Evolutionary conservation across 495 filamentous ascomycete species (phyloP).

Genomic region (Ramalina peruviana): DNA sequence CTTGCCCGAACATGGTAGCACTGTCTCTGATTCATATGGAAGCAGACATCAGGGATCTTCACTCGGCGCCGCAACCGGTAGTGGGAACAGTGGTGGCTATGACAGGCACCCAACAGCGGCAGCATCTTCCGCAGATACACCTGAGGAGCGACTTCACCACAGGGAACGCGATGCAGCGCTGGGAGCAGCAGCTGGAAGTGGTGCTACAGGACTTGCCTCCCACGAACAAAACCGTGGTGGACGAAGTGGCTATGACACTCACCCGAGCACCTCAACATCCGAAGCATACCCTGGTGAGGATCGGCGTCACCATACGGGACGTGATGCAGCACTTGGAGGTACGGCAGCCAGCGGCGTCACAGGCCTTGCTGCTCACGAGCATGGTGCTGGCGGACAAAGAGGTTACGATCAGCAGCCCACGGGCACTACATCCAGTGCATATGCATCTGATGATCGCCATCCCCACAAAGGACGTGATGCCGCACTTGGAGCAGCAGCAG

Average conservation of each 20-base stretch:
- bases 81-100: too few species aligned
- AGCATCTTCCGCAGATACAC: neutral
- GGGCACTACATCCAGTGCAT: neutral
- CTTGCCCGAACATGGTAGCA: too few species aligned
- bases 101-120: neutral
- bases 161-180: conserved; percentile 5
- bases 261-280: neutral
- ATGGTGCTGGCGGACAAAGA: neutral
- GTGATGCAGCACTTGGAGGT: neutral
- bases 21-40: too few species aligned
- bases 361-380: neutral
- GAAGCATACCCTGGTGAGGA: neutral
- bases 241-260: neutral
- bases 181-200: conserved; percentile 8
- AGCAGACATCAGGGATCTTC: too few species aligned
- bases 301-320: neutral
- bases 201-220: conserved; percentile 3
- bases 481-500: conserved; percentile 18
- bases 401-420: neutral
- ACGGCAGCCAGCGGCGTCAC: neutral
- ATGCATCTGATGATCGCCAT: neutral
- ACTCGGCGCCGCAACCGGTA: too few species aligned
- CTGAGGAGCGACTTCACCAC: conserved; percentile 1
- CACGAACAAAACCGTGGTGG: neutral
- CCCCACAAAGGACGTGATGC: conserved; percentile 10